Evolutionary conservation across 2,329 filamentous ascomycete genomes (phyloP).

Genomic region (Aspergillus transmontanensis): DNA sequence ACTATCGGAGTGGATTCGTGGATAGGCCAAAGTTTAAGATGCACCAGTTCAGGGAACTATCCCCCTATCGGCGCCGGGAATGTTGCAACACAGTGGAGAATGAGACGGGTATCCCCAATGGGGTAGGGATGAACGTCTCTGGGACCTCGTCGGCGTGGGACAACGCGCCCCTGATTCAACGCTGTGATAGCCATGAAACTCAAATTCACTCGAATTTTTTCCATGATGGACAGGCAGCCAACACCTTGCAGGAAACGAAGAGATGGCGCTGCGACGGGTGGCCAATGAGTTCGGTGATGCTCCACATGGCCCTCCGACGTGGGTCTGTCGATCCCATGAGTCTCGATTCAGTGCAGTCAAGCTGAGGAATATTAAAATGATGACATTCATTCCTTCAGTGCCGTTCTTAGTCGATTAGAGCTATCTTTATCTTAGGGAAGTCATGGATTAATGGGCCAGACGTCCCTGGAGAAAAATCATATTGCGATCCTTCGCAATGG

Average conservation of each 20-base stretch:
- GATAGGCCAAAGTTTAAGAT: slow-evolving; percentile 1
- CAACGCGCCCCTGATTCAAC: background rate
- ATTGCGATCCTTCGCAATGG: background rate
- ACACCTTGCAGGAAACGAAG: background rate
- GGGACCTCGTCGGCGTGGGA: background rate
- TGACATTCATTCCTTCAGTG: background rate
- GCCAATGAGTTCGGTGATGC: background rate
- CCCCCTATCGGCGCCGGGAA: background rate
- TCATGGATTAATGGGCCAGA: background rate
- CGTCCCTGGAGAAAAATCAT: background rate
- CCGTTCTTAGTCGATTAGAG: background rate
- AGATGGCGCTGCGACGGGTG: background rate
- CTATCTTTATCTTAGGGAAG: background rate
- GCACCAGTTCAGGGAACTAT: background rate
- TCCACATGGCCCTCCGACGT: background rate
- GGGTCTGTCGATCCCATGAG: slow-evolving; percentile 4
- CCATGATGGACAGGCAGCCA: background rate
- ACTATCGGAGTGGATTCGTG: background rate
- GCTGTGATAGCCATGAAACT: background rate
- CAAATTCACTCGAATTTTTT: background rate
- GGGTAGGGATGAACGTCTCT: background rate
- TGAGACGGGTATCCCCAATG: background rate
- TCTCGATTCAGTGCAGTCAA: background rate
- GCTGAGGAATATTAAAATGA: background rate
- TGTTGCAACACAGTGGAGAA: slow-evolving; percentile 4